Evolutionary conservation across 352 stramenopile genomes (phyloP).

Genomic region (Pythium rhizo-oryzae): DNA sequence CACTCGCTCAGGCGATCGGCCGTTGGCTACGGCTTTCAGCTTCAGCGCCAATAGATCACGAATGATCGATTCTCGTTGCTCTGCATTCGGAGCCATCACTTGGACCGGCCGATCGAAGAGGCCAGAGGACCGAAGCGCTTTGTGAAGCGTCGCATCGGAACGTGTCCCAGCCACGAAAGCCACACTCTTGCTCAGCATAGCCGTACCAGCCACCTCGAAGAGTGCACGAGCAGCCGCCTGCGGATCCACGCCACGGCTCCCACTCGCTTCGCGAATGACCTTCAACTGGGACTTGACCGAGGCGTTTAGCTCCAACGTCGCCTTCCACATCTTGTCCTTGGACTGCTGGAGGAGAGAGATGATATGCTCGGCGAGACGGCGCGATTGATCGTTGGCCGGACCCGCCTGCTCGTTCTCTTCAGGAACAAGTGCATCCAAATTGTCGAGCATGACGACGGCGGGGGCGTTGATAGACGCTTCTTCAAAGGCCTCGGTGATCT

Average conservation of each 20-base stretch:
- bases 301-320: slow-evolving; percentile 54
- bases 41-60: slow-evolving; percentile 60
- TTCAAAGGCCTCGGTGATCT: slow-evolving; percentile 63
- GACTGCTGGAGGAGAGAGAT: slow-evolving; percentile 59
- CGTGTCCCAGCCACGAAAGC: slow-evolving; percentile 55
- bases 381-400: slow-evolving; percentile 82
- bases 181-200: slow-evolving; percentile 72
- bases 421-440: slow-evolving; percentile 84
- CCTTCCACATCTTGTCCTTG: slow-evolving; percentile 59
- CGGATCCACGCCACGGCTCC: slow-evolving; percentile 18
- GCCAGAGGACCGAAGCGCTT: slow-evolving; percentile 55
- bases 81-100: slow-evolving; percentile 60
- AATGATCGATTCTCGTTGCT: slow-evolving; percentile 66
- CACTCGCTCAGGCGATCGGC: slow-evolving; percentile 15
- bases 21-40: slow-evolving; percentile 32
- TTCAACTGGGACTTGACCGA: slow-evolving; percentile 41
- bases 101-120: slow-evolving; percentile 74
- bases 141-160: slow-evolving; percentile 70
- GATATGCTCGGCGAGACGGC: slow-evolving; percentile 81
- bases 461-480: slow-evolving; percentile 50
- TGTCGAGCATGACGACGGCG: slow-evolving; percentile 76
- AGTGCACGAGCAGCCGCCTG: slow-evolving; percentile 36
- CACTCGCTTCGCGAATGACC: slow-evolving; percentile 5
- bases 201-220: slow-evolving; percentile 46
- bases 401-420: slow-evolving; percentile 77